Base-by-base conservation (phyloP, 495 filamentous ascomycete genomes). In the Penicillium riverlandense region DNA sequence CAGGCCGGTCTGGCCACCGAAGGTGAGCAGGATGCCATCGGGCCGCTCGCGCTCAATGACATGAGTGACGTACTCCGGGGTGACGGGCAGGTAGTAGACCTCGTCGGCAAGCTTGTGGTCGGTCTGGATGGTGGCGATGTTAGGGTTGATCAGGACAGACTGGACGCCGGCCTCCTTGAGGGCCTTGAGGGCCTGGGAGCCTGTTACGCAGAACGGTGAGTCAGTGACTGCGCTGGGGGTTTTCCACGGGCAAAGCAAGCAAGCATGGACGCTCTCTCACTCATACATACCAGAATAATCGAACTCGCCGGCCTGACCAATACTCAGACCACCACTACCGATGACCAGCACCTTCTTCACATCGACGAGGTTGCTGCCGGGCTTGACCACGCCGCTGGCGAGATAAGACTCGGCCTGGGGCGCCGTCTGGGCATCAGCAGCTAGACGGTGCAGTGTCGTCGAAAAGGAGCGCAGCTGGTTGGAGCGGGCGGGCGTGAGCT, bases 41-140 rank as follows among this genome's bases (percentile, higher is more conserved):
- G 91, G 91, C 39, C 82, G 78, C 68, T 98, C 91, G 44, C 87
- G 78, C 58, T 90, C 73, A 52, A 98, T 96, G 43, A 98, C 92
- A 67, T 96, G 91, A 50, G 88, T 90, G 37, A 98, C 91, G 54
- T 96, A 98, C 63, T 96, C 90, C 34, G 90, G 87, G 22, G 90
- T 98, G 38, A 98, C 92, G 8, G 91, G 91, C 2, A 96, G 81
- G 74, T 96, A 98, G 70, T 96, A 98, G 44, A 98, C 88, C 66
- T 96, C 92, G 55, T 98, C 91, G 8, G 91, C 91, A 40, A 98
- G 77, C 51, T 95, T 95, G 71, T 96, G 94, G 16, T 95, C 91
- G 31, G 91, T 98, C 66, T 98, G 91, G 56, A 98, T 98, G 27
- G 91, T 98, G 32, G 91, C 91, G 54, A 98, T 98, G 64, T 98